Conservation (phyloP, 2,329 filamentous ascomycete species). For the Fusarium poae region DNA sequence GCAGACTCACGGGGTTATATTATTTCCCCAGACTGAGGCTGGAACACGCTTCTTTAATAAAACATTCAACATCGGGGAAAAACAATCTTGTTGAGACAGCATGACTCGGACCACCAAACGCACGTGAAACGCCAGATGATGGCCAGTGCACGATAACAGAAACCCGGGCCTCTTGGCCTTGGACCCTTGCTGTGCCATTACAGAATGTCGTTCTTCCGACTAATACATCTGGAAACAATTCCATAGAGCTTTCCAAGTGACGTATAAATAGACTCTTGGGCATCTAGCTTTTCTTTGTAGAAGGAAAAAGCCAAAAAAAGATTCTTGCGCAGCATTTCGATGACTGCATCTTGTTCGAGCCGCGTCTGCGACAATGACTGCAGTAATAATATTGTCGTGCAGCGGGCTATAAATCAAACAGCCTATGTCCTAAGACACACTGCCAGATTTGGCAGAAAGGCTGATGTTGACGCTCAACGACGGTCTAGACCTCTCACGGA, state of each 20-base stretch:
- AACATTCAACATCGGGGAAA: conserved; percentile 38
- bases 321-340: conserved; percentile 14
- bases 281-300: background rate
- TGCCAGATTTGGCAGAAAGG: conserved; percentile 40
- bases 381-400: conserved; percentile 38
- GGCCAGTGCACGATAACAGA: conserved; percentile 43
- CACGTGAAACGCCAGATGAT: conserved; percentile 29
- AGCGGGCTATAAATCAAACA: conserved; percentile 38
- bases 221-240: background rate
- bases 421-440: conserved; percentile 33
- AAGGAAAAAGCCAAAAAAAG: background rate
- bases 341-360: conserved; percentile 26
- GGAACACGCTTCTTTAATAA: conserved; percentile 32
- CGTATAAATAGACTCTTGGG: background rate
- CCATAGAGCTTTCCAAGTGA: background rate
- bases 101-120: conserved; percentile 39
- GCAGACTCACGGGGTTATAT: conserved; percentile 24
- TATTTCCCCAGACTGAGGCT: conserved; percentile 44
- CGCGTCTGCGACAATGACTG: conserved; percentile 40
- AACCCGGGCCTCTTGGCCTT: conserved; percentile 27
- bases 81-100: conserved; percentile 28
- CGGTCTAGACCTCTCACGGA: conserved; percentile 40
- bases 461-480: conserved; percentile 40
- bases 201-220: conserved; percentile 4
- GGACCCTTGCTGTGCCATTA: conserved; percentile 31